phyloP scores from a whole-genome alignment of 2,329 filamentous ascomycete genomes.

The Arthrobotrys megalospora region DNA sequence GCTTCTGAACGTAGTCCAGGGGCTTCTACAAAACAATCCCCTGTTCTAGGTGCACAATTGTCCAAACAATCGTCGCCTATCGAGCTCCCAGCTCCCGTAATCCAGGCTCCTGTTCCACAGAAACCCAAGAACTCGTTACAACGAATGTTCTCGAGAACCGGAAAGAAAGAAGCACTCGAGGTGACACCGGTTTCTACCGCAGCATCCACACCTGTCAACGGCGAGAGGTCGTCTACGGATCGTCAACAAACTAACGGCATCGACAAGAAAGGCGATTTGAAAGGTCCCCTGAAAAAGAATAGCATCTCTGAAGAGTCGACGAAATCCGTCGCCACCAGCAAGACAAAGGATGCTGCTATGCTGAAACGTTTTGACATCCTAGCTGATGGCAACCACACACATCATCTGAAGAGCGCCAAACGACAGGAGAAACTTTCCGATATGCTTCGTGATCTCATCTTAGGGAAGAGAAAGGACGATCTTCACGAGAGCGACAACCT shows the following conservation, averaged over 20 bases:
- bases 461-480: constrained; percentile 81
- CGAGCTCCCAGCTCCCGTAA: constrained; percentile 55
- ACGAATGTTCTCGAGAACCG: constrained; percentile 58
- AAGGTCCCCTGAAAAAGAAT: constrained; percentile 39
- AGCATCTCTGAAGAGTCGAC: constrained; percentile 44
- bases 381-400: constrained; percentile 82
- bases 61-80: constrained; percentile 55
- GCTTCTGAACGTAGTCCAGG: constrained; percentile 52
- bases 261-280: constrained; percentile 39
- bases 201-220: constrained; percentile 51
- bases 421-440: constrained; percentile 95
- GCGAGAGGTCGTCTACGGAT: constrained; percentile 46
- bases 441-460: constrained; percentile 87
- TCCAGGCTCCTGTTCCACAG: constrained; percentile 50
- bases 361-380: constrained; percentile 72
- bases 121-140: constrained; percentile 53
- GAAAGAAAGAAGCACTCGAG: constrained; percentile 31
- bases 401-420: constrained; percentile 89
- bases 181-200: constrained; percentile 11
- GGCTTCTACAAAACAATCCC: constrained; percentile 53
- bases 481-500: constrained; percentile 79
- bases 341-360: constrained; percentile 34
- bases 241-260: constrained; percentile 32
- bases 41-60: constrained; percentile 57
- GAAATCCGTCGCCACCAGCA: constrained; percentile 24